phyloP scores from a whole-genome alignment of 495 filamentous ascomycete genomes.

The Cercophora newfieldiana region DNA sequence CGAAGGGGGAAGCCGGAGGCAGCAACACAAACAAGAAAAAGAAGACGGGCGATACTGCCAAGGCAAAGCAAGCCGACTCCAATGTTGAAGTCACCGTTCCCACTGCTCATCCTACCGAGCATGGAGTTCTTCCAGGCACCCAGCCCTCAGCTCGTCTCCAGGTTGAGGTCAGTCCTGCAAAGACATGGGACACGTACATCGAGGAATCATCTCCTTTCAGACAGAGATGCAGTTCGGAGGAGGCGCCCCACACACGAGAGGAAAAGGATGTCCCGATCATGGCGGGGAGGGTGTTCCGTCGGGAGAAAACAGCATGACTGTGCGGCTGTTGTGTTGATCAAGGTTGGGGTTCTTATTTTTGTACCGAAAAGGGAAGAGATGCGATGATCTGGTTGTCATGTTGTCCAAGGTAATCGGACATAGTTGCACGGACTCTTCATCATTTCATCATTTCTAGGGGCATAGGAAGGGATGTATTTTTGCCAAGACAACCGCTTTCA shows the following conservation, averaged over 20 bases:
- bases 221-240: background rate
- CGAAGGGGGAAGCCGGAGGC: too few species aligned
- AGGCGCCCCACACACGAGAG: background rate
- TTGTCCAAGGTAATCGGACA: background rate
- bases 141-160: background rate
- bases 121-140: background rate
- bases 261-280: background rate
- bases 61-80: background rate
- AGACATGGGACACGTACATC: background rate
- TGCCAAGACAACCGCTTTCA: slow-evolving; percentile 1
- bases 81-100: background rate
- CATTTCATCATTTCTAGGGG: background rate
- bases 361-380: background rate
- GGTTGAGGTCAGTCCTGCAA: background rate
- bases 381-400: background rate
- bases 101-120: background rate
- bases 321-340: too few species aligned
- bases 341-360: too few species aligned
- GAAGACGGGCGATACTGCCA: too few species aligned
- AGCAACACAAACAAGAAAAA: too few species aligned
- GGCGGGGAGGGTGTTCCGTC: background rate
- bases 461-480: background rate
- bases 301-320: background rate
- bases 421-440: slow-evolving; percentile 3
- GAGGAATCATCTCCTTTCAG: background rate